Evolutionary conservation across 1,284 basidiomycete species (phyloP).

Genomic region (Volvariella volvacea): DNA sequence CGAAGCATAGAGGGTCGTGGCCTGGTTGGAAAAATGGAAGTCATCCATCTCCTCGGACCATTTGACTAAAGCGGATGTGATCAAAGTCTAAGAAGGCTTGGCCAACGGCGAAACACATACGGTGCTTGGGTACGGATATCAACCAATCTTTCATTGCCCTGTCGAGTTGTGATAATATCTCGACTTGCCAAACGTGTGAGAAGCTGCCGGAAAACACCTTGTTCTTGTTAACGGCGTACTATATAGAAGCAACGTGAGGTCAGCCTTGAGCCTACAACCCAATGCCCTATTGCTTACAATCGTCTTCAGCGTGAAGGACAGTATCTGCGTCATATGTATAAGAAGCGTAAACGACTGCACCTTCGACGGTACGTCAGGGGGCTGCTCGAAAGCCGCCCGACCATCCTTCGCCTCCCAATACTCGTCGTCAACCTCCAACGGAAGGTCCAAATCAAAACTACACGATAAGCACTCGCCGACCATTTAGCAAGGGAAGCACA

Average conservation of each 20-base stretch:
- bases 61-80: conserved; percentile 35
- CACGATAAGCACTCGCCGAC: conserved; percentile 6
- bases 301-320: conserved; percentile 64
- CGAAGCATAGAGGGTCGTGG: conserved; percentile 58
- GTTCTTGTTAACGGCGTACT: conserved; percentile 72
- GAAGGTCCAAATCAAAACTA: conserved; percentile 75
- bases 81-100: conserved; percentile 1
- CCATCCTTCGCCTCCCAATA: conserved; percentile 63
- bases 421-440: conserved; percentile 82
- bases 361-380: conserved; percentile 50
- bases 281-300: conserved; percentile 40
- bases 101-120: conserved; percentile 31
- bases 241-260: conserved; percentile 8
- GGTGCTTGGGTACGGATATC: conserved; percentile 60
- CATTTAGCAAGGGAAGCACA: conserved; percentile 19
- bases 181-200: conserved; percentile 42
- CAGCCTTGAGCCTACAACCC: conserved; percentile 7
- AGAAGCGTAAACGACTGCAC: conserved; percentile 61
- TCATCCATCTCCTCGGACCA: conserved; percentile 62
- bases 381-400: conserved; percentile 53
- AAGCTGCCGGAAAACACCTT: conserved; percentile 39
- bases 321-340: conserved; percentile 66
- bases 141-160: conserved; percentile 68
- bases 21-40: conserved; percentile 54
- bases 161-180: conserved; percentile 68